Conservation (phyloP, 345 rosid species). For the Pseudoturritis turrita region DNA sequence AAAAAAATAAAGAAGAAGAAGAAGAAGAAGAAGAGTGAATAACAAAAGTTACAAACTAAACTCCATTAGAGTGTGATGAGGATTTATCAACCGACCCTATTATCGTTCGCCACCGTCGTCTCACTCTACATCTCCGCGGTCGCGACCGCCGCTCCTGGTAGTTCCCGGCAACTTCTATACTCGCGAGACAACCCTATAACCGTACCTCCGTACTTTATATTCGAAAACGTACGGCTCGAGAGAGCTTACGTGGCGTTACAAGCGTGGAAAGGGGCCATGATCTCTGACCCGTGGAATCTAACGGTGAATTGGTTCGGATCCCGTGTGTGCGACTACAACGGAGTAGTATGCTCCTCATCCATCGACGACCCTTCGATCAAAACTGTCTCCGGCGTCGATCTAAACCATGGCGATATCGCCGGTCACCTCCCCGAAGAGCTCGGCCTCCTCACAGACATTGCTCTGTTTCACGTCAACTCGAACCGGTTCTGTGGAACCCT, state of each 20-base stretch:
- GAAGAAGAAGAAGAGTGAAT: slow-evolving; percentile 12
- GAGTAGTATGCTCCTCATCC: slow-evolving; percentile 55
- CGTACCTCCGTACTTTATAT: slow-evolving; percentile 37
- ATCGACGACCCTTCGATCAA: slow-evolving; percentile 44
- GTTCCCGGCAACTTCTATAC: slow-evolving; percentile 28
- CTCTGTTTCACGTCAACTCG: slow-evolving; percentile 69
- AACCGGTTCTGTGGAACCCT: slow-evolving; percentile 74
- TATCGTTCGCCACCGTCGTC: slow-evolving; percentile 19
- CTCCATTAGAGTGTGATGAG: slow-evolving; percentile 34
- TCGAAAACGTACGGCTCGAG: slow-evolving; percentile 53
- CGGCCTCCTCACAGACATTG: slow-evolving; percentile 55
- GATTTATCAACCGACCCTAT: neutral
- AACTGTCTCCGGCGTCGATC: slow-evolving; percentile 74
- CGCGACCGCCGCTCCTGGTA: neutral
- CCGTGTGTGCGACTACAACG: slow-evolving; percentile 74
- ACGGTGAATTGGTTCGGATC: slow-evolving; percentile 67
- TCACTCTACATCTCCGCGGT: slow-evolving; percentile 13
- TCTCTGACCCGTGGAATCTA: slow-evolving; percentile 60
- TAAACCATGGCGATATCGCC: slow-evolving; percentile 74
- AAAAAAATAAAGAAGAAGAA: neutral
- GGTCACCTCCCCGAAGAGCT: slow-evolving; percentile 69
- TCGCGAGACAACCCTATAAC: slow-evolving; percentile 28
- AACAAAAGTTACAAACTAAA: neutral
- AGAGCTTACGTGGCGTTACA: slow-evolving; percentile 74
- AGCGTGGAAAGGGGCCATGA: slow-evolving; percentile 69